Evolutionary conservation across 345 rosid species (phyloP), one percentile per base, ranked within the genome.

Genomic region (Euphorbia pulcherrima): DNA sequence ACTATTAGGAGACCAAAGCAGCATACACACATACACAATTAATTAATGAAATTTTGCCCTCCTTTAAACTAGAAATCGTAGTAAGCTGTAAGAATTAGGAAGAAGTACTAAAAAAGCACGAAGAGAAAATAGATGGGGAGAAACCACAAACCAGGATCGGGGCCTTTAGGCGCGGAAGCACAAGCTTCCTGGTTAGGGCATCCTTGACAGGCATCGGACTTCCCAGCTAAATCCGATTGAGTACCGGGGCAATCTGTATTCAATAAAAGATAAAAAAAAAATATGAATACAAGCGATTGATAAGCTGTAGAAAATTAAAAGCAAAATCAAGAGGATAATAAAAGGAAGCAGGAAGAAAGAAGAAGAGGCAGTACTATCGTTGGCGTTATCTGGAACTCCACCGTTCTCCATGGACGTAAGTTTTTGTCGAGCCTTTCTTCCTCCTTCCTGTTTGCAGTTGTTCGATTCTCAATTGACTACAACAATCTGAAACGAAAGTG

Each of bases 111-210:
- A 18, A n/a, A 33, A 20, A 20, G 41, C 17, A 35, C 12, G 37
- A 21, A 60, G 12, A 35, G 26, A 56, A 41, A 67, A 62, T 33
- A n/a, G 67, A 30, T 13, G 55, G 18, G n/a, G n/a, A n/a, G n/a
- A n/a, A n/a, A n/a, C n/a, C n/a, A n/a, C n/a, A 39, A 30, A 93
- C 98, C 98, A 70, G 97, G 97, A 77, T 90, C 97, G 28, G 96
- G 98, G 75, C 97, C 97, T 70, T 90, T 93, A 20, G 98, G 98
- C 18, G 92, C 97, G 52, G 92, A 76, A 59, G 97, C 96, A 75
- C 98, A 90, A 61, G 65, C 87, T 79, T 90, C 77, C 71, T 93
- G 98, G 75, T 90, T 93, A 65, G 98, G 98, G 69, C 98, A 90
- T 64, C 97, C 98, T 72, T 83, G 72, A 46, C 98, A 93, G 6